Conservation (phyloP, 495 filamentous ascomycete genomes). For the Lepidopterella palustris region DNA sequence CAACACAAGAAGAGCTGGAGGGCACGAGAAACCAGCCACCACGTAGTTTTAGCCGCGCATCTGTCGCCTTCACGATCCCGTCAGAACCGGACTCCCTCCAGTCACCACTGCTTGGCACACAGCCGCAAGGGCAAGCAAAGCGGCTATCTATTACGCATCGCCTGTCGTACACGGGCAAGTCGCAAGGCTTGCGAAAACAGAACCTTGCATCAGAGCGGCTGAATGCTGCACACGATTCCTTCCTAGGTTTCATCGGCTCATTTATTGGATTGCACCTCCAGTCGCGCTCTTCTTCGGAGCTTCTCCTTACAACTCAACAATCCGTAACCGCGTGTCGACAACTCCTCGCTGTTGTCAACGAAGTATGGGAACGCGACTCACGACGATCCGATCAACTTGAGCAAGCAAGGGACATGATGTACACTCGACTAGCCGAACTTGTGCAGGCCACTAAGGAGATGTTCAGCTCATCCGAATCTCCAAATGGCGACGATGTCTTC, state of each 20-base stretch:
- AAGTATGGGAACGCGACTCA: slow-evolving; percentile 70
- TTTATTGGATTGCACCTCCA: slow-evolving; percentile 91
- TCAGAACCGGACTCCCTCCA: slow-evolving; percentile 22
- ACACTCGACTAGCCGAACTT: slow-evolving; percentile 67
- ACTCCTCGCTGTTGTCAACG: slow-evolving; percentile 73
- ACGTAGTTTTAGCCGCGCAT: slow-evolving; percentile 20
- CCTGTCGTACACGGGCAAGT: slow-evolving; percentile 47
- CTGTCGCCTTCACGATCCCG: slow-evolving; percentile 24
- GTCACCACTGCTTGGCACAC: slow-evolving; percentile 20
- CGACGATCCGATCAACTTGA: slow-evolving; percentile 58
- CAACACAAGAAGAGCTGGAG: slow-evolving; percentile 19
- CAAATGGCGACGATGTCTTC: slow-evolving; percentile 65
- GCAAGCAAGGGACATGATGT: slow-evolving; percentile 70
- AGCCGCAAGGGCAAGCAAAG: slow-evolving; percentile 33
- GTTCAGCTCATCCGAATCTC: slow-evolving; percentile 53
- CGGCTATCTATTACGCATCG: slow-evolving; percentile 53
- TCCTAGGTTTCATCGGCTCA: slow-evolving; percentile 79
- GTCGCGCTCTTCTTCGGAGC: slow-evolving; percentile 76
- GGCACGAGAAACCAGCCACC: slow-evolving; percentile 17
- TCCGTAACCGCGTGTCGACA: slow-evolving; percentile 73
- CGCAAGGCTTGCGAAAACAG: slow-evolving; percentile 40
- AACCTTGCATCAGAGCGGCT: slow-evolving; percentile 63
- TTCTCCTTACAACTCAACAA: slow-evolving; percentile 68
- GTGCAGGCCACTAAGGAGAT: slow-evolving; percentile 73
- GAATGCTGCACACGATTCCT: slow-evolving; percentile 69